Percentiles rank a stretch among this genome's conserved stretches.
Conservation (phyloP, 192 early-diverging fungal genomes). For the Coemansia sp. region DNA sequence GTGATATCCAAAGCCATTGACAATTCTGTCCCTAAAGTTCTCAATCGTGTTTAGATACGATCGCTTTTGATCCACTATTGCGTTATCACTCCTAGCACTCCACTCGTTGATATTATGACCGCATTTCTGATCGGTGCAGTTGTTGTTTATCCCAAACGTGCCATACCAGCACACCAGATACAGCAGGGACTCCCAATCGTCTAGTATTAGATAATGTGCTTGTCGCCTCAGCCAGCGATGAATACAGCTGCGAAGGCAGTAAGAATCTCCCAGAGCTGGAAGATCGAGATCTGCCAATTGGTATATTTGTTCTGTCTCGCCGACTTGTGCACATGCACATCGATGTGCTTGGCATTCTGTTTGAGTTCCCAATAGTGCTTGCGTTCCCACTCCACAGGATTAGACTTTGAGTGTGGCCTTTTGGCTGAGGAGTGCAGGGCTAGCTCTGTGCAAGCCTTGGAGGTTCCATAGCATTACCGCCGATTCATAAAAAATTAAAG, state of each 20-base stretch:
- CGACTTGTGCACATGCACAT: slow-evolving; percentile 14
- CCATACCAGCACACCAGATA: too few species aligned
- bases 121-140: too few species aligned
- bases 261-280: slow-evolving; percentile 38
- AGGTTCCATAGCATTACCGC: background rate
- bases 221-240: slow-evolving; percentile 33
- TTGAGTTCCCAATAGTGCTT: slow-evolving; percentile 44
- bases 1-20: too few species aligned
- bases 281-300: slow-evolving; percentile 30
- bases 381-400: slow-evolving; percentile 54
- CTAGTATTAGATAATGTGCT: background rate
- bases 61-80: background rate
- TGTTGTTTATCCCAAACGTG: too few species aligned
- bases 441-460: background rate
- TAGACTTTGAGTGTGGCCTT: slow-evolving; percentile 12
- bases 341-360: slow-evolving; percentile 28
- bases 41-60: too few species aligned
- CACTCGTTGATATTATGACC: background rate
- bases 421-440: background rate
- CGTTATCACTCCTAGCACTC: background rate
- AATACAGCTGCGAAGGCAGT: slow-evolving; percentile 29
- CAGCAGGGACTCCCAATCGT: slow-evolving; percentile 6
- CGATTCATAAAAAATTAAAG: background rate
- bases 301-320: slow-evolving; percentile 19
- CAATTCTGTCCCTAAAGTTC: too few species aligned